These are phyloP conservation scores for Haplosporangium gracile DNA, from an alignment of 192 early-diverging fungal genomes.

Conservation along the genomic window DNA sequence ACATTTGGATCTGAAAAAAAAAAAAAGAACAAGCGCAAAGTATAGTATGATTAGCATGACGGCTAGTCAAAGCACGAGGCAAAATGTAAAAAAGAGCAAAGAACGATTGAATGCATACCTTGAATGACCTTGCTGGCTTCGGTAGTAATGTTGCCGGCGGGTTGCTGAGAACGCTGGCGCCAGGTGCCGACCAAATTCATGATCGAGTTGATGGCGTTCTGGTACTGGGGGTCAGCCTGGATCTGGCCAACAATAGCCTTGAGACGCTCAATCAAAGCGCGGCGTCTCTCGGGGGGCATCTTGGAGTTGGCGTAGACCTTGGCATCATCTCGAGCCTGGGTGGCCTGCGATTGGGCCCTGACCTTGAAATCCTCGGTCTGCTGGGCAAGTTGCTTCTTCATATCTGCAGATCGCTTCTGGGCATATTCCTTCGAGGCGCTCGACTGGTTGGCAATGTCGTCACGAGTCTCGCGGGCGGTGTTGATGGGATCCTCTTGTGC, in stretches of 20 bases:
- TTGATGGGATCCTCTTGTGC: conserved; percentile 24
- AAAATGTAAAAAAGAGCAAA: no score
- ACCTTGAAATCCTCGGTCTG: conserved; percentile 15
- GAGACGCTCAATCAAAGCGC: conserved; percentile 47
- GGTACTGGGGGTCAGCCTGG: conserved; percentile 58
- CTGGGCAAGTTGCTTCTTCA: conserved; percentile 11
- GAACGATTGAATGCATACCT: neutral
- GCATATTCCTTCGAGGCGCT: neutral
- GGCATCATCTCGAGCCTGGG: conserved; percentile 18
- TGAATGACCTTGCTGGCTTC: conserved; percentile 26
- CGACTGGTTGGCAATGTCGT: neutral
- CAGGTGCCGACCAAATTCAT: conserved; percentile 44
- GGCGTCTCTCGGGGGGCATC: conserved; percentile 44
- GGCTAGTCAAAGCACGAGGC: no score
- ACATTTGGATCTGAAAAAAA: conserved; percentile 30
- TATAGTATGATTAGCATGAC: neutral
- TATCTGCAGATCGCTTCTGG: neutral
- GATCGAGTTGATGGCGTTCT: conserved; percentile 50
- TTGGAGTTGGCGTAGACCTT: conserved; percentile 32
- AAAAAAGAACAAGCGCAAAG: neutral
- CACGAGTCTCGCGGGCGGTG: conserved; percentile 1
- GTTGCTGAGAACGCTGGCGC: conserved; percentile 29
- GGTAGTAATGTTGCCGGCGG: conserved; percentile 1
- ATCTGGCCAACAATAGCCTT: conserved; percentile 48
- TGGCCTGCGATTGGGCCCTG: conserved; percentile 4